phyloP scores from a whole-genome alignment of 2,329 filamentous ascomycete genomes.

The Colletotrichum sp. region DNA sequence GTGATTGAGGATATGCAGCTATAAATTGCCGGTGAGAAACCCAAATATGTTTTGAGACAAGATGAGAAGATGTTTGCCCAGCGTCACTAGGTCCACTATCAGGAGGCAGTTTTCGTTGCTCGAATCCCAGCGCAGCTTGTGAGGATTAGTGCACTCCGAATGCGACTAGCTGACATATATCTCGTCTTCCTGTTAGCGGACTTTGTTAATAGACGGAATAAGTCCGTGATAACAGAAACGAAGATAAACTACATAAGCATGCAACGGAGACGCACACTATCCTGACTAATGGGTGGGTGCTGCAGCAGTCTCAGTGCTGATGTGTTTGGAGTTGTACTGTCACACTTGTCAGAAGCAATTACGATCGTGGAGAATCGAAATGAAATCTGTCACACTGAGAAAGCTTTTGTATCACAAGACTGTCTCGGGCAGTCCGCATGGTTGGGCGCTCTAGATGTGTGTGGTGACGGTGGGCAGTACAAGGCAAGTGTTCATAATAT shows the following conservation, averaged over 20 bases:
- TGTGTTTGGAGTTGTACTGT: no score
- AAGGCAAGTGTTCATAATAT: not conserved
- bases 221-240: fast-evolving
- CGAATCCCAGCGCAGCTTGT: not conserved
- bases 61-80: fast-evolving
- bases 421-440: fast-evolving
- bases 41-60: not conserved
- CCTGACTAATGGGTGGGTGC: no score
- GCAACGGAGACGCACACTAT: no score
- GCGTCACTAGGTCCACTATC: fast-evolving
- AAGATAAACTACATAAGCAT: no score
- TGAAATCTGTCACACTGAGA: fast-evolving
- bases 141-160: not conserved
- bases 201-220: not conserved
- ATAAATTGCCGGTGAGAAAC: not conserved
- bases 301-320: no score
- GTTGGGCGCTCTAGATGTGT: not conserved
- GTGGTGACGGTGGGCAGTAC: fast-evolving
- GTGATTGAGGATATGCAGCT: not conserved
- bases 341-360: not conserved
- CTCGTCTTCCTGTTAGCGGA: no score
- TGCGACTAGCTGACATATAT: not conserved
- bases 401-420: not conserved
- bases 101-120: not conserved
- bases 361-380: not conserved